Evolutionary conservation across 768 basidiomycete genomes (phyloP), one percentile per base, ranked within the genome.

Genomic region (Asterophora parasitica): DNA sequence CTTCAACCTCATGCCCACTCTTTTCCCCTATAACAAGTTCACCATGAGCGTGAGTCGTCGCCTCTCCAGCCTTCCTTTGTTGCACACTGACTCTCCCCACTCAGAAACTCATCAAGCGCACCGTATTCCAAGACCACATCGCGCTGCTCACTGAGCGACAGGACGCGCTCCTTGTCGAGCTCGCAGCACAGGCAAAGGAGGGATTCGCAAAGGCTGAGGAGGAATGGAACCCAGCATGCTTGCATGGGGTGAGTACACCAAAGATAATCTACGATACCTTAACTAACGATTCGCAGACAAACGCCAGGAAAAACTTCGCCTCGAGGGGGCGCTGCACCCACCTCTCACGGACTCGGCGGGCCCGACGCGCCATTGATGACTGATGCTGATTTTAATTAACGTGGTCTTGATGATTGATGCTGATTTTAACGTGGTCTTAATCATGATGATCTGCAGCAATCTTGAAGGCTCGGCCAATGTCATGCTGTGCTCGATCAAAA

Each of bases 1-100:
- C 64, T 97, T 95, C 69, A 84, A 81, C 57, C 72, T 86, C n/a
- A 87, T 97, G 81, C 91, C 94, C 0, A 74, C 68, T 17, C 64
- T 95, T 32, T 92, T 98, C 58, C 92, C 92, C 0, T 98, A 97
- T 61, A 99, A 99, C 69, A 83, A 85, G 55, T 99, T 89, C 63
- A 95, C 91, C 0, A 92, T 97, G 84, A 87, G 77, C 42, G 85
- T 88, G 46, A 43, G 84, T 74, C 30, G 9, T 4, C 16, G 16
- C 39, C 30, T 12, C 15, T 19, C n/a, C n/a, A n/a, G n/a, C n/a
- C n/a, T n/a, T n/a, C n/a, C n/a, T n/a, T n/a, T n/a, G n/a, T n/a
- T n/a, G n/a, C n/a, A 30, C 49, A 16, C 5, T 49, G 19, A 17
- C 38, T 33, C 3, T 36, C 17, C 2, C 27, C 23, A 27, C 39